These are phyloP conservation scores for Amphibolis antarctica DNA, from an alignment of 106 monocot species.

Conservation along the genomic window DNA sequence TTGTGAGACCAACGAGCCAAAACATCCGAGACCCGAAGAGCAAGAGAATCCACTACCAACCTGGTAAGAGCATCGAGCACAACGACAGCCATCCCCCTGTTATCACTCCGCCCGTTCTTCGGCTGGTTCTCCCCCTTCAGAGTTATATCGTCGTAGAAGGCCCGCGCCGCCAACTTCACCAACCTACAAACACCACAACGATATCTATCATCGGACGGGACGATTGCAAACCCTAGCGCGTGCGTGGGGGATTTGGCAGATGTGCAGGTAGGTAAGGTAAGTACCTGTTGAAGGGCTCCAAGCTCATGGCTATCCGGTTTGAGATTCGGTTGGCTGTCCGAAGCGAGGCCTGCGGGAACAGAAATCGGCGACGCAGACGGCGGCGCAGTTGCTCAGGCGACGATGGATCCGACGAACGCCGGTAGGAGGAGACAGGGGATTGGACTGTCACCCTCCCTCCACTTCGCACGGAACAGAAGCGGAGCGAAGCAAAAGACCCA, in stretches of 20 bases:
- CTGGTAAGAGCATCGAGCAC: conserved; percentile 65
- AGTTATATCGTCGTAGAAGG: conserved; percentile 70
- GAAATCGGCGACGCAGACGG: too few species aligned
- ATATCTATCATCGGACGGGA: neutral
- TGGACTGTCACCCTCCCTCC: too few species aligned
- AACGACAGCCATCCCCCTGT: conserved; percentile 68
- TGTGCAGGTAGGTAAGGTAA: neutral
- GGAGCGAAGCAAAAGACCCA: too few species aligned
- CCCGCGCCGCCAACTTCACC: conserved; percentile 66
- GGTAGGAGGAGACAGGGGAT: too few species aligned
- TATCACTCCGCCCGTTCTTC: conserved; percentile 60
- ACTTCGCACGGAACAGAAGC: too few species aligned
- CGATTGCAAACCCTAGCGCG: neutral
- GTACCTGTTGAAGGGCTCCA: conserved; percentile 56
- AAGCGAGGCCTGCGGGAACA: too few species aligned
- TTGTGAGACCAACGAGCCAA: too few species aligned
- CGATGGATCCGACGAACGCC: too few species aligned
- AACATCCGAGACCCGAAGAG: neutral
- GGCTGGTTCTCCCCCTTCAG: conserved; percentile 64
- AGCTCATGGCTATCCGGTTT: conserved; percentile 15
- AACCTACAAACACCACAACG: conserved; percentile 23
- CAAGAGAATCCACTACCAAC: conserved; percentile 7
- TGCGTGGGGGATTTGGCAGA: neutral
- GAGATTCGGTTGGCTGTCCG: too few species aligned
- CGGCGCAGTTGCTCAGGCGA: too few species aligned